Conservation (phyloP, 23 red algal species). For the Gracilaria domingensis region DNA sequence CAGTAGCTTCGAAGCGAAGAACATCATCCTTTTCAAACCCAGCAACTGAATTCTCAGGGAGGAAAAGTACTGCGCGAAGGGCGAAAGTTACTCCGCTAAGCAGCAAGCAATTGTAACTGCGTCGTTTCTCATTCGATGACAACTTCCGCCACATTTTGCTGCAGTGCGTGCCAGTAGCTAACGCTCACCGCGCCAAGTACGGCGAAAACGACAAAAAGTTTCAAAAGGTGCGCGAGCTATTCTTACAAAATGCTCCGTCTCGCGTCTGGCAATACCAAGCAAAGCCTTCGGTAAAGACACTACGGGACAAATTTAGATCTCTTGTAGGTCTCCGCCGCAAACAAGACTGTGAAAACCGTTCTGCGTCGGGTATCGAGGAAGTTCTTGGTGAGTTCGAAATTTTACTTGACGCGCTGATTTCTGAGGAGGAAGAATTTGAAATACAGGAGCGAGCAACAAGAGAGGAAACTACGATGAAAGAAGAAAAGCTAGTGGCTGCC, state of each 20-base stretch:
- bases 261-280: neutral
- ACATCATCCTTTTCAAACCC: too few relatives aligned
- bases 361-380: slow-evolving; percentile 30
- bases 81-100: too few relatives aligned
- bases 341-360: neutral
- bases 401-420: slow-evolving; percentile 17
- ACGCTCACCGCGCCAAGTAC: neutral
- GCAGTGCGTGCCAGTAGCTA: neutral
- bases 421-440: slow-evolving; percentile 17
- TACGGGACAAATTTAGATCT: neutral
- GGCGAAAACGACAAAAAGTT: slow-evolving; percentile 22
- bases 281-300: neutral
- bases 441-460: neutral
- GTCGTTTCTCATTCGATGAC: slow-evolving; percentile 21
- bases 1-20: too few relatives aligned
- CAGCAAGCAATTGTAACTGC: slow-evolving; percentile 23
- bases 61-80: too few relatives aligned
- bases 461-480: neutral
- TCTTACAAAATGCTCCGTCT: slow-evolving; percentile 1
- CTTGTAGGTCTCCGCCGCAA: neutral
- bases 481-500: slow-evolving; percentile 13
- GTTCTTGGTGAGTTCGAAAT: neutral
- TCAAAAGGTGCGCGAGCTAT: neutral
- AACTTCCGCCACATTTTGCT: neutral
- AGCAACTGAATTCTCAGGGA: too few relatives aligned